Evolutionary conservation across 352 stramenopile genomes (phyloP).

Genomic region (Pelagophyceae sp.): DNA sequence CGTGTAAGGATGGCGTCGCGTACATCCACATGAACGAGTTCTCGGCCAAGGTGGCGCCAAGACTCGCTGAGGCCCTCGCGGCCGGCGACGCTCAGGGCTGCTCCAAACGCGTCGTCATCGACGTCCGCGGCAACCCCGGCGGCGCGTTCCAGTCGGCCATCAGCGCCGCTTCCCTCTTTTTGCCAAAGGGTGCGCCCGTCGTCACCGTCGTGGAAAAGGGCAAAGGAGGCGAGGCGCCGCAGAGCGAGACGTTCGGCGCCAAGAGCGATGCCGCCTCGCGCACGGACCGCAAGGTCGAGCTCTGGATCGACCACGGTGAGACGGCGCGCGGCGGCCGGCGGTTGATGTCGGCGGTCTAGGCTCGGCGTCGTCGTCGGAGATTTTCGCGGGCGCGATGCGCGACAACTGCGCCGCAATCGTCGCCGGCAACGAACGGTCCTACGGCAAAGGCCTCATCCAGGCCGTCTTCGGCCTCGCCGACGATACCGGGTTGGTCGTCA

Average conservation of each 20-base stretch:
- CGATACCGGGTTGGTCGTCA: constrained; percentile 51
- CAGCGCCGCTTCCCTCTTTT: constrained; percentile 52
- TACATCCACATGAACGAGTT: constrained; percentile 55
- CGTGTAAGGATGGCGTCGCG: constrained; percentile 31
- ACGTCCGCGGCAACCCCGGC: constrained; percentile 50
- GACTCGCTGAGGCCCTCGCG: constrained; percentile 41
- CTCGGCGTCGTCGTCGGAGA: constrained; percentile 52
- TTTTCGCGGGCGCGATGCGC: constrained; percentile 48
- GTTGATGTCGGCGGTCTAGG: no score
- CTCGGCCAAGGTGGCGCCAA: constrained; percentile 45
- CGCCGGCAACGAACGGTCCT: constrained; percentile 45
- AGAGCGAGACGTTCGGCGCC: not conserved
- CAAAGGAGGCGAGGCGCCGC: not conserved
- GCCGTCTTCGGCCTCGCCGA: constrained; percentile 56
- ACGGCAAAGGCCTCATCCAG: constrained; percentile 60
- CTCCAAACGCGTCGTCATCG: constrained; percentile 45
- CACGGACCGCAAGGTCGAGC: not conserved
- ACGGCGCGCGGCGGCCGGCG: no score
- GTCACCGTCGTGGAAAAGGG: constrained; percentile 6
- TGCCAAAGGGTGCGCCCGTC: constrained; percentile 26
- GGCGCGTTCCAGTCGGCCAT: constrained; percentile 56
- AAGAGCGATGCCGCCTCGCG: not conserved
- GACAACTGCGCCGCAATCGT: constrained; percentile 54
- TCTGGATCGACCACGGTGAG: no score
- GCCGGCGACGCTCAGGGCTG: constrained; percentile 37